Evolutionary conservation across 495 filamentous ascomycete genomes (phyloP), one percentile per base, ranked within the genome.

Genomic region (Parathielavia hyrcaniae): DNA sequence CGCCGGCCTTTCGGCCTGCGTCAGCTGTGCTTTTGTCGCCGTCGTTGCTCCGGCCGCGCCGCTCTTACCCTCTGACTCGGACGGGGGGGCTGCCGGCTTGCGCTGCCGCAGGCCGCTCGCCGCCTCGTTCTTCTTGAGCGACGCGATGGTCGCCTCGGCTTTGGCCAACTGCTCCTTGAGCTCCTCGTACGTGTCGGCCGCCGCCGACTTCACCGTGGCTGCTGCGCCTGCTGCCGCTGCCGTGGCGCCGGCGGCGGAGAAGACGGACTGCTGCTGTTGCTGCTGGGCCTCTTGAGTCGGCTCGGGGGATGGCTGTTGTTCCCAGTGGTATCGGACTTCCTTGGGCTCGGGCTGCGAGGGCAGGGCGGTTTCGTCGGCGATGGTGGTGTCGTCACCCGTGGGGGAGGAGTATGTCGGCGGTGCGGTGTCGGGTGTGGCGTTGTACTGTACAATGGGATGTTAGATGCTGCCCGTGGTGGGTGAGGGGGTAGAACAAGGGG

Each of bases 61-160:
- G 45, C 22, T 76, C 63, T n/a, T 71, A 67, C 61, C 75, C 73
- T n/a, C 71, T 64, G 35, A 38, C 23, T 47, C 58, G n/a, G 64
- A 67, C 20, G 74, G 75, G 34, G 70, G 60, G 36, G 68, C 70
- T 26, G 73, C 75, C 60, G 83, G 71, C 73, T 91, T 88, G 47
- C 88, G 80, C 69, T 95, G 78, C 54, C 83, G 80, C 58, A 89
- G 74, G 45, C 87, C 86, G 62, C 84, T 80, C 11, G 59, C 38
- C 7, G 82, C 68, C 58, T 90, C 84, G 63, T 88, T 76, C 69
- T 83, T 86, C 69, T 83, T 86, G 57, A 95, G 75, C 44, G 76
- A 78, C 43, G 82, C 76, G 63, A 96, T 89, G 38, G 82, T 81
- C 17, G 84, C 83, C 59, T 92, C 82, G 19, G 90, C 89, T 60